Evolutionary conservation across 2,329 filamentous ascomycete genomes (phyloP).

Genomic region (Colletotrichum zoysiae): DNA sequence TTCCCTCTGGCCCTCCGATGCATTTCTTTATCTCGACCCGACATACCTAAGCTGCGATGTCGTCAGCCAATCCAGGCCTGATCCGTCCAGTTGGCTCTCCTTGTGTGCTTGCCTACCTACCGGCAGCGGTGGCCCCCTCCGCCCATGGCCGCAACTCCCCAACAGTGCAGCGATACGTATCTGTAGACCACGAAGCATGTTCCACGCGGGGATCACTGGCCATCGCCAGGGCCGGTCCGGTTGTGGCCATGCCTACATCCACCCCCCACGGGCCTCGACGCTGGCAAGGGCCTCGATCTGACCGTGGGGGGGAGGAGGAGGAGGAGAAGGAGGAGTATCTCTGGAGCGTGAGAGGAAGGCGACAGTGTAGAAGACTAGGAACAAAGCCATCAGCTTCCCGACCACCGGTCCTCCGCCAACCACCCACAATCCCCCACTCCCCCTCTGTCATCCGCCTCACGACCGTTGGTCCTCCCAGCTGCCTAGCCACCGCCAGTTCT

Average conservation of each 20-base stretch:
- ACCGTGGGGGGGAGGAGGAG: not conserved
- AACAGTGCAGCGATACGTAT: slow-evolving; percentile 4
- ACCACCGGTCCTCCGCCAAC: not conserved
- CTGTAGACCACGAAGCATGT: slow-evolving; percentile 15
- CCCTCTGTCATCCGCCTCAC: slow-evolving; percentile 46
- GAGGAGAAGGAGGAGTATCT: not conserved
- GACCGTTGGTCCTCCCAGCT: slow-evolving; percentile 70
- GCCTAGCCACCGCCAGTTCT: slow-evolving; percentile 76
- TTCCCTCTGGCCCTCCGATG: slow-evolving; percentile 14
- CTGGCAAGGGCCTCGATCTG: not conserved
- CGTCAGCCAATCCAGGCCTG: slow-evolving; percentile 40
- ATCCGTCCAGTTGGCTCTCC: slow-evolving; percentile 34
- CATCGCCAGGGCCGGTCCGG: slow-evolving; percentile 20
- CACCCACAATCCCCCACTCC: no score
- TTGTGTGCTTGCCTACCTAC: slow-evolving; percentile 9
- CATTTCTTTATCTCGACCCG: slow-evolving; percentile 40
- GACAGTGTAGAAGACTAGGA: not conserved
- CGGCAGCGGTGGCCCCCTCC: not conserved
- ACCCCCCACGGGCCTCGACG: not conserved
- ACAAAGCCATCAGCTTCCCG: not conserved
- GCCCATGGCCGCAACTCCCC: slow-evolving; percentile 4
- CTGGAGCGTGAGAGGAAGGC: not conserved
- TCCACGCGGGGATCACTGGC: not conserved
- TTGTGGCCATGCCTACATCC: slow-evolving; percentile 1
- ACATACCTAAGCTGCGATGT: slow-evolving; percentile 41